Evolutionary conservation across 352 stramenopile genomes (phyloP).

Genomic region (Peronospora belbahrii): DNA sequence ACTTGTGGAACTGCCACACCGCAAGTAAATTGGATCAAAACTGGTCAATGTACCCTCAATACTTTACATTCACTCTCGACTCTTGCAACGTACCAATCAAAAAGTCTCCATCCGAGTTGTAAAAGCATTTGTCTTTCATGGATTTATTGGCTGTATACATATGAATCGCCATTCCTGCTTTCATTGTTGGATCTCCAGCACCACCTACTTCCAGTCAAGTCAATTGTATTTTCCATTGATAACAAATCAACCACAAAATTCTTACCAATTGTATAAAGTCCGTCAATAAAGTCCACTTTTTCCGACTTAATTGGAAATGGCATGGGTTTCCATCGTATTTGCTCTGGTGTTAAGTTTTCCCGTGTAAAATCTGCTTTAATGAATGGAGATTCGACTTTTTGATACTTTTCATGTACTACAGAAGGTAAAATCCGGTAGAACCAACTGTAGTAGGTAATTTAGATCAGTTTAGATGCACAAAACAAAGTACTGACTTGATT

Average conservation of each 20-base stretch:
- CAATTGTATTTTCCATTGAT: neutral
- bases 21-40: no score
- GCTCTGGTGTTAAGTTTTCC: slow-evolving; percentile 79
- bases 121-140: slow-evolving; percentile 89
- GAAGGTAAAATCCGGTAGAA: slow-evolving; percentile 90
- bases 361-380: slow-evolving; percentile 66
- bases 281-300: slow-evolving; percentile 83
- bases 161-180: slow-evolving; percentile 90
- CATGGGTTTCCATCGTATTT: slow-evolving; percentile 89
- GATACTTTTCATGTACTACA: slow-evolving; percentile 74
- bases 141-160: slow-evolving; percentile 87
- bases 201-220: slow-evolving; percentile 27
- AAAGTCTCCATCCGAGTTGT: slow-evolving; percentile 96
- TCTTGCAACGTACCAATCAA: slow-evolving; percentile 66
- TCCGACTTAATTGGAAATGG: slow-evolving; percentile 47
- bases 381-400: slow-evolving; percentile 33
- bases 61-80: no score
- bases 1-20: slow-evolving; percentile 80
- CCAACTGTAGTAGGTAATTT: no score
- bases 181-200: slow-evolving; percentile 84
- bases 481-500: no score
- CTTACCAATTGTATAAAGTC: slow-evolving; percentile 74
- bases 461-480: no score
- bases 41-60: no score
- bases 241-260: neutral